Evolutionary conservation across 2,329 filamentous ascomycete species (phyloP), one percentile per base, ranked within the genome.

Genomic region (Grosmannia clavigera): DNA sequence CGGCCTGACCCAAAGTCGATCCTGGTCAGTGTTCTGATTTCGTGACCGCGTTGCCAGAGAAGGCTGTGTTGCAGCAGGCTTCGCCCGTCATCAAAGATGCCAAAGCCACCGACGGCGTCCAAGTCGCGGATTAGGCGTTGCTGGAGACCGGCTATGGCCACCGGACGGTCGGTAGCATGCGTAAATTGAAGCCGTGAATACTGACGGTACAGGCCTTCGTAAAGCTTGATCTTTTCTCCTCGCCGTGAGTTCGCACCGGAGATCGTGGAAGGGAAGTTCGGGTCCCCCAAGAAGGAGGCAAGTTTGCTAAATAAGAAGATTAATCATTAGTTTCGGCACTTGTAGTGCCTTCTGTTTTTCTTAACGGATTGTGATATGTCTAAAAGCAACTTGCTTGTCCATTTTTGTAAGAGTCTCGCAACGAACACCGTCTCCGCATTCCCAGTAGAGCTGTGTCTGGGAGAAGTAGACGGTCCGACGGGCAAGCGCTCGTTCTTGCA

Each of bases 381-480:
- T 7, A 35, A 35, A 16, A 25, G 6, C 10, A 5, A 31, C 52
- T 22, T 16, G 27, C 31, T 55, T 55, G 31, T 55, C 9, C 52
- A 55, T 55, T 31, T 38, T 35, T 0, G 64, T 66, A 48, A 74
- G 25, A 0, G 68, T 73, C 53, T 74, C 71, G 43, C 70, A 74
- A 1, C 68, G 63, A 0, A 74, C 67, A 0, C 71, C 68, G 0
- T 64, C 55, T 6, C 73, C 70, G 46, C 74, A 76, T 51, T 74
- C 72, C 66, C 68, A 76, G 27, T 75, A 73, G 0, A 70, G 68
- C 60, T 75, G 71, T 0, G 61, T 61, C 1, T 67, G 48, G 0
- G 71, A 69, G 61, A 74, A 76, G 55, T 70, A 72, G 14, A 76
- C 70, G 0, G 69, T 71, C 11, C 74, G 65, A 9, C 69, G 67